These are phyloP conservation scores for Pseudocercospora pini-densiflorae DNA, from an alignment of 2,329 filamentous ascomycete genomes.

Conservation along the genomic window DNA sequence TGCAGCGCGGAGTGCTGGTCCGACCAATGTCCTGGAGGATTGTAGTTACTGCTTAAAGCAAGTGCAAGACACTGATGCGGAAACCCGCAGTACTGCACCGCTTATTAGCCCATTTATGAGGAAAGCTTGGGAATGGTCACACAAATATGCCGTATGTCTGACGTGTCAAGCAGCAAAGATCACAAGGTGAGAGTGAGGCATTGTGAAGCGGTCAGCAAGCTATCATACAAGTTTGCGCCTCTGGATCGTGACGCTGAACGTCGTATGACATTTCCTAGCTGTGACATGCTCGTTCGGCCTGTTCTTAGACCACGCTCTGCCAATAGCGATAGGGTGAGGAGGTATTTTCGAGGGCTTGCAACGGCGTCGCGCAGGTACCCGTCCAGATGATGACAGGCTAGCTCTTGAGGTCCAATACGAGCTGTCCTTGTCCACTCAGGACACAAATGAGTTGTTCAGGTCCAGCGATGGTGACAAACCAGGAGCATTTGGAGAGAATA, in stretches of 20 bases:
- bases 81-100: not conserved
- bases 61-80: not conserved
- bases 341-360: not conserved
- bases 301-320: not conserved
- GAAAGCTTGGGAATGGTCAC: not conserved
- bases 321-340: not conserved
- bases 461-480: too few species aligned
- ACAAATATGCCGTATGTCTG: not conserved
- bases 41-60: not conserved
- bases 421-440: too few species aligned
- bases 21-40: not conserved
- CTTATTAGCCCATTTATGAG: not conserved
- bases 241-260: not conserved
- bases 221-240: not conserved
- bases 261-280: not conserved
- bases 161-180: constrained; percentile 2
- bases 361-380: not conserved
- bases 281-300: not conserved
- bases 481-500: too few species aligned
- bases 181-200: not conserved
- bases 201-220: not conserved
- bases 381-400: not conserved
- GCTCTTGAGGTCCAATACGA: not conserved
- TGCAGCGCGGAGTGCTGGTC: not conserved
- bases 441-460: too few species aligned